Conservation (phyloP, 768 basidiomycete genomes). For the Coprinellus aureogranulatus region DNA sequence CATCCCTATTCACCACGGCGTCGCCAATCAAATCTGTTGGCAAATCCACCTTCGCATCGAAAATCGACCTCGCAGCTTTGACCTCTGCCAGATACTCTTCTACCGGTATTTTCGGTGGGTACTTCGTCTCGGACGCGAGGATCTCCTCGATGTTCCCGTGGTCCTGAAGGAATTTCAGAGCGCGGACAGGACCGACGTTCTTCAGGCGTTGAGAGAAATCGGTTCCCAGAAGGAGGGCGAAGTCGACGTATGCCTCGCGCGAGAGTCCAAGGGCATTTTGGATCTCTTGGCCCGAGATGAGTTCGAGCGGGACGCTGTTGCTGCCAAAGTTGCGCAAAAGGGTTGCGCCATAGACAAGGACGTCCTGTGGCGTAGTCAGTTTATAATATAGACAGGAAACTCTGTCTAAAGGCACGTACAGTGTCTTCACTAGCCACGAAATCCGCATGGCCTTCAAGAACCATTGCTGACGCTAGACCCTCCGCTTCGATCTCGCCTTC, state of each 20-base stretch:
- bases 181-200: slow-evolving; percentile 74
- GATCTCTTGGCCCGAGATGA: slow-evolving; percentile 64
- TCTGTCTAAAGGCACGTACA: slow-evolving; percentile 36
- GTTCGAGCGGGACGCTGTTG: slow-evolving; percentile 53
- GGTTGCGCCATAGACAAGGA: slow-evolving; percentile 78
- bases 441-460: slow-evolving; percentile 72
- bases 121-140: slow-evolving; percentile 50
- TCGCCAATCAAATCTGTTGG: too few relatives aligned
- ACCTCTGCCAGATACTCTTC: slow-evolving; percentile 65
- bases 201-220: slow-evolving; percentile 87
- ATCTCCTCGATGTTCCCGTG: slow-evolving; percentile 74
- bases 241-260: slow-evolving; percentile 68
- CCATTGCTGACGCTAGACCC: slow-evolving; percentile 77
- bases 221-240: slow-evolving; percentile 83
- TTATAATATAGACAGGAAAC: slow-evolving; percentile 6
- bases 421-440: slow-evolving; percentile 92
- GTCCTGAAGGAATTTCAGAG: slow-evolving; percentile 70
- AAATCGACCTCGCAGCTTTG: slow-evolving; percentile 58
- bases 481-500: slow-evolving; percentile 79
- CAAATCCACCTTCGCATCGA: slow-evolving; percentile 35
- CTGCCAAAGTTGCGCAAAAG: slow-evolving; percentile 71
- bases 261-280: slow-evolving; percentile 57
- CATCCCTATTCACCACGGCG: slow-evolving; percentile 28
- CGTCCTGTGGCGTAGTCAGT: slow-evolving; percentile 56
- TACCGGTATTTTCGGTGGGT: slow-evolving; percentile 44